Conservation (phyloP, 805 yeast species). For the Barnettozyma siamensis region DNA sequence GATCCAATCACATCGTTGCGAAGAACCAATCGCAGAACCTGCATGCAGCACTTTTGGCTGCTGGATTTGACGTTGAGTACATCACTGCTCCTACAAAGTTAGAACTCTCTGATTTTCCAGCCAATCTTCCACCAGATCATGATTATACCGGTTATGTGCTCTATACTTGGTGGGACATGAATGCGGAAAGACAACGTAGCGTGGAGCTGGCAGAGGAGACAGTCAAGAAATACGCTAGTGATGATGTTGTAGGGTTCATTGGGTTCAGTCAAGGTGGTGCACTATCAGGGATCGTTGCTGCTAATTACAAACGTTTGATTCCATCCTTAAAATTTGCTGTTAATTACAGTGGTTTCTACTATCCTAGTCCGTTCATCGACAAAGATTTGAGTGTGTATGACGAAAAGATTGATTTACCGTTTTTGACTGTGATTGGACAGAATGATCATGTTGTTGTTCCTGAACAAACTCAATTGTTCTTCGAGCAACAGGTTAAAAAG, state of each 20-base stretch:
- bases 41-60: slow-evolving; percentile 51
- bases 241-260: slow-evolving; percentile 10
- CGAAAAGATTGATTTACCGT: slow-evolving; percentile 9
- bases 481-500: neutral
- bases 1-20: slow-evolving; percentile 6
- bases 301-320: slow-evolving; percentile 21
- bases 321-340: slow-evolving; percentile 61
- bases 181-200: neutral
- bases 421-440: slow-evolving; percentile 10
- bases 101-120: slow-evolving; percentile 60
- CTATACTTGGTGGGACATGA: slow-evolving; percentile 10
- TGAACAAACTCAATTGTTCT: slow-evolving; percentile 4
- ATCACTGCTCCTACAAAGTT: slow-evolving; percentile 68
- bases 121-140: slow-evolving; percentile 26
- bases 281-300: slow-evolving; percentile 18
- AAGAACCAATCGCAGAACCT: slow-evolving; percentile 26
- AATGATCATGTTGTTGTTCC: slow-evolving; percentile 11
- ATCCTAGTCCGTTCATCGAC: slow-evolving; percentile 5
- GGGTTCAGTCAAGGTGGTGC: slow-evolving; percentile 13
- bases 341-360: slow-evolving; percentile 6
- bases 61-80: slow-evolving; percentile 59
- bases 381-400: slow-evolving; percentile 3
- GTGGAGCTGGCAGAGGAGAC: neutral
- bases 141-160: slow-evolving; percentile 4
- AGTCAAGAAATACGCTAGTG: neutral